A percentile compares a stretch with the other conserved stretches of the same genome.
Evolutionary conservation across 2,329 filamentous ascomycete genomes (phyloP).

Genomic region (Paecilomyces variotii): DNA sequence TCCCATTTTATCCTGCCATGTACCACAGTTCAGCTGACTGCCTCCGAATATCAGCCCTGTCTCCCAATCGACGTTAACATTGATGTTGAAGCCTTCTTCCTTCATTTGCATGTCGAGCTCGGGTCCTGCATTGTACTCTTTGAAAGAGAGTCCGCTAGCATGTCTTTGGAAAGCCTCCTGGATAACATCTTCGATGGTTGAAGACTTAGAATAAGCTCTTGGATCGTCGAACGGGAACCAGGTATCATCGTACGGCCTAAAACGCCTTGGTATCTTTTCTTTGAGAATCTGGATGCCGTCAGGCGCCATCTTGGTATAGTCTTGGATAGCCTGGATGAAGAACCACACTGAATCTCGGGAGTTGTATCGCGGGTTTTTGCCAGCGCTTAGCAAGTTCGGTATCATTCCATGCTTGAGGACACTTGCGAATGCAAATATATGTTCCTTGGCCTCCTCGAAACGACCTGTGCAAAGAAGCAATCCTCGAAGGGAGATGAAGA

Average conservation of each 20-base stretch:
- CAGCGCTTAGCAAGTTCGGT: conserved; percentile 82
- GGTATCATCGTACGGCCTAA: conserved; percentile 90
- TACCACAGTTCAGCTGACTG: conserved; percentile 90
- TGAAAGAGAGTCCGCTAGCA: conserved; percentile 81
- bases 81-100: conserved; percentile 82
- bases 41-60: conserved; percentile 90
- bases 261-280: conserved; percentile 71
- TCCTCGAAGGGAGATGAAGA: conserved; percentile 90
- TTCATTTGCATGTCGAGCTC: conserved; percentile 89
- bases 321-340: conserved; percentile 91
- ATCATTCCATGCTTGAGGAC: conserved; percentile 98
- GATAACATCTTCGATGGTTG: conserved; percentile 78
- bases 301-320: conserved; percentile 76
- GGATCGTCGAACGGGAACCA: conserved; percentile 80
- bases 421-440: conserved; percentile 89
- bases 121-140: conserved; percentile 88
- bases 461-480: conserved; percentile 86
- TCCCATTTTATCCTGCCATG: conserved; percentile 99
- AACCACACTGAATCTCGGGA: conserved; percentile 97
- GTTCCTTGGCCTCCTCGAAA: conserved; percentile 81
- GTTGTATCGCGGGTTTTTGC: conserved; percentile 84
- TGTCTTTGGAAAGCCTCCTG: conserved; percentile 92
- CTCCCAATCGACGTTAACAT: conserved; percentile 83
- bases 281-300: conserved; percentile 66
- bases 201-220: conserved; percentile 76